These are phyloP conservation scores for Pleurotus cornucopiae DNA, from an alignment of 768 basidiomycete genomes.

Conservation along the genomic window DNA sequence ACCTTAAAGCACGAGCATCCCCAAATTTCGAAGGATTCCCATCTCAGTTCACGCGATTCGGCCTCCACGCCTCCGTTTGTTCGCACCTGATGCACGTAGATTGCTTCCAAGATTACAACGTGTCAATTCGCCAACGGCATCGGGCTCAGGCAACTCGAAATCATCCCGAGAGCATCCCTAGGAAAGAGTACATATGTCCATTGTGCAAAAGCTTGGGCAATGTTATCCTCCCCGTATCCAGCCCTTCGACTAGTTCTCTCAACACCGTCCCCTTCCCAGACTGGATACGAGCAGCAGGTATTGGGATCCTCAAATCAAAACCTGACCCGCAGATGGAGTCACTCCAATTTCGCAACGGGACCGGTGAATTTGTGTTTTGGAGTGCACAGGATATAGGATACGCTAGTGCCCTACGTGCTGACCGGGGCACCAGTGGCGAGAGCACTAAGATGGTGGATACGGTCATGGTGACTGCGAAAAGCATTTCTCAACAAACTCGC, in stretches of 20 bases:
- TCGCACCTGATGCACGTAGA: constrained; percentile 97
- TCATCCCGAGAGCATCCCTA: constrained; percentile 90
- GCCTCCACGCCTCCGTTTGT: constrained; percentile 83
- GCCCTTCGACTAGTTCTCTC: constrained; percentile 42
- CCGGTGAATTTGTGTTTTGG: constrained; percentile 90
- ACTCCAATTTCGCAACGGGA: constrained; percentile 73
- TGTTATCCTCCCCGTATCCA: constrained; percentile 80
- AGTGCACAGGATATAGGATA: constrained; percentile 77
- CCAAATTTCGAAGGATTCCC: constrained; percentile 75
- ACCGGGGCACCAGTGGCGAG: constrained; percentile 51
- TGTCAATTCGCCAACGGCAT: constrained; percentile 84
- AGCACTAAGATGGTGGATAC: constrained; percentile 83
- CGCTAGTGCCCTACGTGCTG: constrained; percentile 46
- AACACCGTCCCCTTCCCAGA: constrained; percentile 71
- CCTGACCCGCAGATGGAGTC: constrained; percentile 70
- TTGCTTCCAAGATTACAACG: constrained; percentile 88
- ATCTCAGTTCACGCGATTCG: constrained; percentile 70
- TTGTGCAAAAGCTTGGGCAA: constrained; percentile 97
- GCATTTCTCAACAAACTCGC: constrained; percentile 79
- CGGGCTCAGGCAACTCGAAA: constrained; percentile 85
- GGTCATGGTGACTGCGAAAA: constrained; percentile 72
- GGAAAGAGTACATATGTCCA: constrained; percentile 95
- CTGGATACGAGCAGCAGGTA: constrained; percentile 87
- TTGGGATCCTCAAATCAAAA: constrained; percentile 82
- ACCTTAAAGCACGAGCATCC: constrained; percentile 34